phyloP scores from a whole-genome alignment of 768 basidiomycete species.

The Suillus americanus region DNA sequence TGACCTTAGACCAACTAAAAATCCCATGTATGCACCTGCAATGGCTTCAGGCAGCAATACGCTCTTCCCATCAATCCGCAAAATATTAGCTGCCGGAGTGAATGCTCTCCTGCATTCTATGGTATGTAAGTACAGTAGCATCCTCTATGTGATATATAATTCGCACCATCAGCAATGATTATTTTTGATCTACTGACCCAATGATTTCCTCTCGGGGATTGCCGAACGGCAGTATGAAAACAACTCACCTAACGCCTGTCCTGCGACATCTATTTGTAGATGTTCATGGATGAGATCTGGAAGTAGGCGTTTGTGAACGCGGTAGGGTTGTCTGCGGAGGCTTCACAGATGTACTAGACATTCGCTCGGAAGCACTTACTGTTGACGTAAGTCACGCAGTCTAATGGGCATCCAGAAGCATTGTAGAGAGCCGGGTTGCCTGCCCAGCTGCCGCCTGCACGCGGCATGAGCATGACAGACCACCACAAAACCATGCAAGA shows the following conservation, averaged over 20 bases:
- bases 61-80: conserved; percentile 10
- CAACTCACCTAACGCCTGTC: background rate
- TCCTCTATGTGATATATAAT: background rate
- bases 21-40: conserved; percentile 79
- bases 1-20: conserved; percentile 55
- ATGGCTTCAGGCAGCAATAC: conserved; percentile 70
- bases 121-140: background rate
- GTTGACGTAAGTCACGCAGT: conserved; percentile 33
- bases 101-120: conserved; percentile 54
- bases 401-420: conserved; percentile 51
- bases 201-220: background rate
- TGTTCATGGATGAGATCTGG: conserved; percentile 59
- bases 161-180: background rate
- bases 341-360: background rate
- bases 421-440: conserved; percentile 41
- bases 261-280: conserved; percentile 39
- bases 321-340: conserved; percentile 54
- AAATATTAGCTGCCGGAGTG: conserved; percentile 45
- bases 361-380: conserved; percentile 36
- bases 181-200: background rate
- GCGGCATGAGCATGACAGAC: background rate
- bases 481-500: conserved; percentile 8
- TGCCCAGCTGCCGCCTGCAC: conserved; percentile 59
- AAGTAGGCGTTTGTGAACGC: conserved; percentile 73
- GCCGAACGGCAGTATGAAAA: background rate